Percentiles rank a stretch among this genome's conserved stretches.
Conservation (phyloP, 768 basidiomycete species). For the Amanita exitialis region DNA sequence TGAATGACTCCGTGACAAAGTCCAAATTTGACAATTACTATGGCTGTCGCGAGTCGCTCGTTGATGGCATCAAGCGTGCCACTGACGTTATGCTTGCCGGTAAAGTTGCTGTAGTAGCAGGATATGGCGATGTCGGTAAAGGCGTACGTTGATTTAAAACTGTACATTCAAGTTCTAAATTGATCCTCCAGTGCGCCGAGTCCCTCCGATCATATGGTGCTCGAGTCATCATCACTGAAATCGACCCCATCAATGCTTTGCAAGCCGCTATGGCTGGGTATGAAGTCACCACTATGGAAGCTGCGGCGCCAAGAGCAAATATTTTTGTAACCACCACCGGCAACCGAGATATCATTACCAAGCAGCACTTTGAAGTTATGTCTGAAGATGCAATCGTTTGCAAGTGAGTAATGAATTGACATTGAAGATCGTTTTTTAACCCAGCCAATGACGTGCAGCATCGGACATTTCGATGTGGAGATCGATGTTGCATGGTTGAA, state of each 20-base stretch:
- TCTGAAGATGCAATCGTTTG: slow-evolving; percentile 97
- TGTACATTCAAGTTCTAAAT: not conserved
- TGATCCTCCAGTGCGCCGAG: slow-evolving; percentile 71
- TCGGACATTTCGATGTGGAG: slow-evolving; percentile 81
- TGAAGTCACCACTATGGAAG: slow-evolving; percentile 98
- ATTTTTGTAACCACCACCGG: slow-evolving; percentile 98
- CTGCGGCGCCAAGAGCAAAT: slow-evolving; percentile 81
- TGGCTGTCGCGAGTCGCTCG: slow-evolving; percentile 98
- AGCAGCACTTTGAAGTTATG: slow-evolving; percentile 88
- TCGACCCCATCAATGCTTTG: slow-evolving; percentile 99
- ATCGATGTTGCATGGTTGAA: slow-evolving; percentile 99
- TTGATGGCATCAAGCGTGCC: slow-evolving; percentile 99
- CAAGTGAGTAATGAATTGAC: slow-evolving; percentile 55
- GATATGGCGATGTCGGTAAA: slow-evolving; percentile 98
- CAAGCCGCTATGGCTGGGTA: slow-evolving; percentile 99
- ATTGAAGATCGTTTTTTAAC: not conserved
- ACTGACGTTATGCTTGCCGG: slow-evolving; percentile 99
- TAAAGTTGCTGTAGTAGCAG: slow-evolving; percentile 98
- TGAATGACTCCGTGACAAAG: slow-evolving; percentile 99
- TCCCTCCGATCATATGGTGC: slow-evolving; percentile 96
- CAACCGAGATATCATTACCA: slow-evolving; percentile 95
- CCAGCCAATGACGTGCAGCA: slow-evolving; percentile 30
- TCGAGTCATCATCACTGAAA: slow-evolving; percentile 93
- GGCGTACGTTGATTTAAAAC: slow-evolving; percentile 53
- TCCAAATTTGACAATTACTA: slow-evolving; percentile 99